Evolutionary conservation across 176 grass and related monocot genomes (phyloP), one percentile per base, ranked within the genome.

Genomic region (Rhynchospora pubera): DNA sequence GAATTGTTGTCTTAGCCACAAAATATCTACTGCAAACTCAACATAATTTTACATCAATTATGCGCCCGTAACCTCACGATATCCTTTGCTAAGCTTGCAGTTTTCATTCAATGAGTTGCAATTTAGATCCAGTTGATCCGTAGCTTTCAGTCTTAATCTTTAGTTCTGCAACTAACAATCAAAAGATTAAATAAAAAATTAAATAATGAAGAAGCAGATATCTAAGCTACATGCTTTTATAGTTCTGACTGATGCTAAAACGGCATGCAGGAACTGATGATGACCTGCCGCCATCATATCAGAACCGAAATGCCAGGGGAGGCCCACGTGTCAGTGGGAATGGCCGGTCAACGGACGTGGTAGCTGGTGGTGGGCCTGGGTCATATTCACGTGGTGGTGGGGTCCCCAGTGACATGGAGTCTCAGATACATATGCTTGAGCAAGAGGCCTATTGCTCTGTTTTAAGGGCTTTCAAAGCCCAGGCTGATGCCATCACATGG

Each of bases 391-490:
- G 92, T 23, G 77, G 85, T 64, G 79, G 61, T 51, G 44, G 79
- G 58, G 47, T 61, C 43, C 57, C 87, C 60, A 7, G 90, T 50
- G 62, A 94, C 82, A 99, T 99, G 92, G 96, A 93, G 81, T 61
- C 81, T 10, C 87, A 91, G 91, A 95, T 99, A 85, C 96, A 91
- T 84, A 86, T 89, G 13, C 92, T 99, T 87, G 96, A 99, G 84
- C 96, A 91, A 85, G 90, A 99, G 85, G 96, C 96, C 62, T 99
- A 99, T 82, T 89, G 85, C 74, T 90, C 96, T 22, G 89, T 99
- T 90, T 93, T 99, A 69, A 88, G 91, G 72, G 96, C 96, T 79
- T 99, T 99, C 85, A 99, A 99, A 84, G 96, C 96, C 72, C 96
- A 99, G 62, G 94, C 96, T 82, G 96, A 99, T 21, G 91, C 92